A percentile compares a stretch with the other conserved stretches of the same genome.
Evolutionary conservation across 768 basidiomycete species (phyloP).

Genomic region (Auriscalpium vulgare): DNA sequence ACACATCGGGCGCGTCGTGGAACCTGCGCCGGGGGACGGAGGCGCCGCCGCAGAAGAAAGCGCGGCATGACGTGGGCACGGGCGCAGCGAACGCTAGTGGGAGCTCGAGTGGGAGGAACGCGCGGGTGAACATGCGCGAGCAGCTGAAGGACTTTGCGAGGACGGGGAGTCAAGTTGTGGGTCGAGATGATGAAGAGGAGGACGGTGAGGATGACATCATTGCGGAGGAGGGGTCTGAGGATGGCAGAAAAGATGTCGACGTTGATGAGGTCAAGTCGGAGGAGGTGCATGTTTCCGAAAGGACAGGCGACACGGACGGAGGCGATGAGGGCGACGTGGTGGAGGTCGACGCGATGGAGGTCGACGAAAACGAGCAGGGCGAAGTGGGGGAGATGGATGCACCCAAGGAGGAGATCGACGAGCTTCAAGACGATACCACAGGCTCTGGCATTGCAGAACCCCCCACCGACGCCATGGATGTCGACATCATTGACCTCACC

Average conservation of each 20-base stretch:
- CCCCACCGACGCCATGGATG: background rate
- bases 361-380: constrained; percentile 10
- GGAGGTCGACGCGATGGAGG: constrained; percentile 11
- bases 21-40: constrained; percentile 22
- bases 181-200: constrained; percentile 12
- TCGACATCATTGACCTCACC: constrained; percentile 1
- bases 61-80: constrained; percentile 9
- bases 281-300: background rate
- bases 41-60: constrained; percentile 33
- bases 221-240: constrained; percentile 14
- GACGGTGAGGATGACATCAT: constrained; percentile 18
- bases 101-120: constrained; percentile 11
- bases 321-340: background rate
- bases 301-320: background rate
- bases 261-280: constrained; percentile 15
- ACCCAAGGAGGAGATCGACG: background rate
- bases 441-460: background rate
- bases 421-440: background rate
- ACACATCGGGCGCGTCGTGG: constrained; percentile 48
- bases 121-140: constrained; percentile 33
- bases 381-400: background rate
- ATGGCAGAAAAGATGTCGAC: constrained; percentile 10
- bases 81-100: constrained; percentile 5
- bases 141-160: constrained; percentile 48
- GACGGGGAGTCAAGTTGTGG: constrained; percentile 29